A percentile compares a stretch with the other conserved stretches of the same genome.
Evolutionary conservation across 2,329 filamentous ascomycete species (phyloP).

Genomic region (Venturia aucupariae): DNA sequence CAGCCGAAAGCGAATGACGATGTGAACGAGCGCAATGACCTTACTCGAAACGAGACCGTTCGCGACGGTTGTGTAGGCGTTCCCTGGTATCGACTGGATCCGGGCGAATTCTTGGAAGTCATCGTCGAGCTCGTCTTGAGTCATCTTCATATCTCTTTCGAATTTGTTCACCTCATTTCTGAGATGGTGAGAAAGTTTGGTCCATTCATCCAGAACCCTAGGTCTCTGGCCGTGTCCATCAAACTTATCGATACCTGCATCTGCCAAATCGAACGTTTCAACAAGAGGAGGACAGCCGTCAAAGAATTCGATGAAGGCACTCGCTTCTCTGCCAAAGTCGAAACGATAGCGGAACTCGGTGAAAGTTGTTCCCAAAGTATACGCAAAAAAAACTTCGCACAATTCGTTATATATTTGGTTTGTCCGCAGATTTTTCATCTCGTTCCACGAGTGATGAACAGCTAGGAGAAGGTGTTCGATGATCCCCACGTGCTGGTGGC

Average conservation of each 20-base stretch:
- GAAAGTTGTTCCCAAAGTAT: not conserved
- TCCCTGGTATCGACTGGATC: not conserved
- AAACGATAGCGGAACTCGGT: not conserved
- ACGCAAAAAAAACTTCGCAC: not conserved
- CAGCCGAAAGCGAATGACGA: conserved; percentile 6
- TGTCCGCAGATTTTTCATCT: not conserved
- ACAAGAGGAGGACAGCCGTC: not conserved
- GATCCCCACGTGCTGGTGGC: not conserved
- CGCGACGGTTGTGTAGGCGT: not conserved
- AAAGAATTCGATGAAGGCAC: conserved; percentile 3
- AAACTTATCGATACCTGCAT: not conserved
- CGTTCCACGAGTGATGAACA: not conserved
- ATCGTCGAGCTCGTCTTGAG: not conserved
- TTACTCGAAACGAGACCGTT: not conserved
- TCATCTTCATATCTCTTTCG: not conserved
- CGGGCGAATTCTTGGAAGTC: not conserved
- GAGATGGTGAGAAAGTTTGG: not conserved
- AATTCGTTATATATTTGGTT: not conserved
- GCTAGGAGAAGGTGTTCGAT: not conserved
- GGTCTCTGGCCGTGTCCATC: not conserved
- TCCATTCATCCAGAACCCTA: not conserved
- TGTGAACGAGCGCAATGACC: not conserved
- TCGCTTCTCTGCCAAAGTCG: not conserved
- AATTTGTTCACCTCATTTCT: not conserved
- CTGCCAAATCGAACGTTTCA: not conserved